Base-by-base conservation (phyloP, 139 green algal genomes). In the Chlorella sp. region DNA sequence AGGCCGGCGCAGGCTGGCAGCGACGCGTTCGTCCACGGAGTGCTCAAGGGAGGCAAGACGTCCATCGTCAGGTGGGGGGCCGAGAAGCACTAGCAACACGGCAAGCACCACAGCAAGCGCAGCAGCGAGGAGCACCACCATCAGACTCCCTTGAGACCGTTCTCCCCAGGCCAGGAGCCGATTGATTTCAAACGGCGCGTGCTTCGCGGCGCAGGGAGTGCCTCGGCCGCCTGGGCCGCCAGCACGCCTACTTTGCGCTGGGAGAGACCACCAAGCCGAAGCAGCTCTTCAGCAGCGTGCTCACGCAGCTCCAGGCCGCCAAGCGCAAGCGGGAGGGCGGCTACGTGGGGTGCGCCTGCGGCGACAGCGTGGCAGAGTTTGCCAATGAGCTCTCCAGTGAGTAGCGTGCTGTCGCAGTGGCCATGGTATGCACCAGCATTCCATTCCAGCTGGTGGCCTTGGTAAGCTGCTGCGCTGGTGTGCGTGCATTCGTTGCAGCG, bases 211-310 rank as follows among this genome's bases (percentile, higher is more conserved):
- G 61, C n/a, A 67, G 61, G n/a, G 27, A 34, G 6, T 67, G 61
- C 61, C 61, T 67, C n/a, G 29, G 23, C 23, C 29, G 6, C 3
- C n/a, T 67, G 20, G 61, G 61, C 3, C 61, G 61, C 29, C 61
- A 36, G n/a, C 61, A 67, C 14, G 61, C 61, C 2, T 67, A 67
- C 27, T 67, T 34, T 17, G 61, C 33, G 61, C 23, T 67, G 3
- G 61, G 61, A 30, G 61, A 67, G 27, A 67, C 61, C 23, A 67
- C 29, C 29, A 67, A 67, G 61, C 61, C 61, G 6, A 67, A 67
- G n/a, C 61, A 67, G 61, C 61, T 67, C 23, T 30, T 67, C 23
- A 35, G 61, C 29, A 67, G 61, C n/a, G 27, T 67, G 23, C 61
- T 67, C 23, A 35, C 61, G 3, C 61, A 67, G 61, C 61, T 67